Conservation (phyloP, 148 eudicot genomes). For the Amaranthus cruentus region DNA sequence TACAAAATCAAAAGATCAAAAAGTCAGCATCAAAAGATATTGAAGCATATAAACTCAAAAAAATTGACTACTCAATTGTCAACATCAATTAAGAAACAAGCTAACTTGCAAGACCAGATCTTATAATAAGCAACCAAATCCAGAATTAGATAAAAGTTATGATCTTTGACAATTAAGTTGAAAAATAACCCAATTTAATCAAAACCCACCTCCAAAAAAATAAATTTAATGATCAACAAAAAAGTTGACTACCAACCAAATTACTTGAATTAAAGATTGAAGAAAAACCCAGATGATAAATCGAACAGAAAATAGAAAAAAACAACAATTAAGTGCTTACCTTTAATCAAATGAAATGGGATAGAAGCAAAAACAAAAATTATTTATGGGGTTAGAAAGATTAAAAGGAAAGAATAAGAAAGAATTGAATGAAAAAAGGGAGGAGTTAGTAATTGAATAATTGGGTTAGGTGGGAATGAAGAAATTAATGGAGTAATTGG, state of each 20-base stretch:
- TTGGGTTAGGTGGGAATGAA: slow-evolving; percentile 24
- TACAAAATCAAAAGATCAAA: not conserved
- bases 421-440: slow-evolving; percentile 14
- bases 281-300: not conserved
- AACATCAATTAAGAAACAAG: not conserved
- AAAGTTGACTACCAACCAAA: not conserved
- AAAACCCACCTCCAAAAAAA: not conserved
- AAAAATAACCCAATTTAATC: not conserved
- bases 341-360: slow-evolving; percentile 8
- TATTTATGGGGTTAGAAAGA: not conserved
- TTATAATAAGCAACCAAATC: not conserved
- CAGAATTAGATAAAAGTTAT: not conserved
- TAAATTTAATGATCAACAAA: not conserved
- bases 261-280: not conserved
- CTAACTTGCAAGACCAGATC: not conserved
- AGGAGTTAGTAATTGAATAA: slow-evolving; percentile 3
- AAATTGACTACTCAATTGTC: not conserved
- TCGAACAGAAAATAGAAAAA: not conserved
- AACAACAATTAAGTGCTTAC: not conserved
- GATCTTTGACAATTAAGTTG: not conserved
- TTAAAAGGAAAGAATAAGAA: slow-evolving; percentile 9
- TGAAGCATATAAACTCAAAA: not conserved
- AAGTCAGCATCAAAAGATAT: not conserved
- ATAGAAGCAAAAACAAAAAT: not conserved
- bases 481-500: slow-evolving; percentile 13